Evolutionary conservation across 1,284 basidiomycete species (phyloP).

Genomic region (Trametes pubescens): DNA sequence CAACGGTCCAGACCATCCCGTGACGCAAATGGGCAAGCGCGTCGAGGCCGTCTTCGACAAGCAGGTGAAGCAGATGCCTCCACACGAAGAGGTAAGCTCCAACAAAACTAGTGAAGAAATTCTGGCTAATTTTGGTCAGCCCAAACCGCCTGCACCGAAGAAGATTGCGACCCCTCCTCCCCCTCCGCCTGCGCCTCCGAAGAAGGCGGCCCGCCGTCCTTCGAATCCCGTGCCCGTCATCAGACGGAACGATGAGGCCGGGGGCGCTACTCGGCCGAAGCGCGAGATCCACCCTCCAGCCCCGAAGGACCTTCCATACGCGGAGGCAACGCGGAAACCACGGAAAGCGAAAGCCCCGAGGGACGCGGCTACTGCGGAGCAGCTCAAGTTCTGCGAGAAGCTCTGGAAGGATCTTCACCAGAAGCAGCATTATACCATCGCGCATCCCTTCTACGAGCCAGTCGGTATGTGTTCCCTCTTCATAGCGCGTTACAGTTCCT

Average conservation of each 20-base stretch:
- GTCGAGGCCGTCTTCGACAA: slow-evolving; percentile 91
- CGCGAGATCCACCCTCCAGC: slow-evolving; percentile 97
- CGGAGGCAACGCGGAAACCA: slow-evolving; percentile 76
- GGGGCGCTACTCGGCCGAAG: slow-evolving; percentile 82
- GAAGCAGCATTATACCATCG: slow-evolving; percentile 80
- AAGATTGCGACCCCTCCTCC: slow-evolving; percentile 57
- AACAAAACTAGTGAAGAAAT: slow-evolving; percentile 27
- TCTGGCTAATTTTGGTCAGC: slow-evolving; percentile 40
- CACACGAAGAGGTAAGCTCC: slow-evolving; percentile 72
- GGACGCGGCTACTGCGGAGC: slow-evolving; percentile 80
- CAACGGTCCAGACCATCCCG: slow-evolving; percentile 90
- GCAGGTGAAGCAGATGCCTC: slow-evolving; percentile 85
- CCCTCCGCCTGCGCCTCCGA: slow-evolving; percentile 46
- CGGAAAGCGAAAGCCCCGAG: slow-evolving; percentile 68
- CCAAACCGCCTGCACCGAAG: slow-evolving; percentile 62
- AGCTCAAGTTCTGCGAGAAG: slow-evolving; percentile 85
- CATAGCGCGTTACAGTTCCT: too few relatives aligned
- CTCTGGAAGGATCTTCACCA: slow-evolving; percentile 82
- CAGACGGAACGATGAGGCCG: slow-evolving; percentile 70
- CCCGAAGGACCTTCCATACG: slow-evolving; percentile 89
- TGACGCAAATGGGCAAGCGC: slow-evolving; percentile 82
- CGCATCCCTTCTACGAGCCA: slow-evolving; percentile 91
- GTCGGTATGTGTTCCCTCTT: slow-evolving; percentile 69
- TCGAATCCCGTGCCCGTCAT: slow-evolving; percentile 84
- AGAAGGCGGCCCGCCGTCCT: slow-evolving; percentile 68